Percentiles rank a stretch among this genome's conserved stretches.
phyloP scores from a whole-genome alignment of 2,329 filamentous ascomycete genomes.

The Xylariaceae sp. region DNA sequence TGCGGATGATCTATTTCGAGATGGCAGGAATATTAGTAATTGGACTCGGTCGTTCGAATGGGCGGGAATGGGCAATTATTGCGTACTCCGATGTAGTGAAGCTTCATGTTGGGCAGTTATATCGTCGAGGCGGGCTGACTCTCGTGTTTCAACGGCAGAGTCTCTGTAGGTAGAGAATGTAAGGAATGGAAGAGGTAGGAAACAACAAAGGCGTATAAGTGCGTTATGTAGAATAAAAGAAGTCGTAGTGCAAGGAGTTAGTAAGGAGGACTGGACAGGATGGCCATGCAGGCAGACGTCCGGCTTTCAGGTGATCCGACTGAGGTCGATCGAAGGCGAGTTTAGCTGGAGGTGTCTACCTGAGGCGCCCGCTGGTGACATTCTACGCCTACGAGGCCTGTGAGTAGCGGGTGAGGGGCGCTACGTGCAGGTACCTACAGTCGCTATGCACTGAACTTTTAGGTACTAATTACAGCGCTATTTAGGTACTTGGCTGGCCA shows the following conservation, averaged over 20 bases:
- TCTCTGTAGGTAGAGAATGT: not conserved
- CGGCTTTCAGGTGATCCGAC: not conserved
- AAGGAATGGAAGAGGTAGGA: not conserved
- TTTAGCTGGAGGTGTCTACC: no score
- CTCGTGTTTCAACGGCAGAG: not conserved
- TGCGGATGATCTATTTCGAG: constrained; percentile 65
- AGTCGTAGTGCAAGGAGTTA: not conserved
- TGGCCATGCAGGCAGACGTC: not conserved
- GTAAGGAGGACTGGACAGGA: constrained; percentile 2
- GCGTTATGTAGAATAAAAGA: not conserved
- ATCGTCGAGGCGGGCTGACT: not conserved
- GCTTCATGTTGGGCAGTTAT: constrained; percentile 61
- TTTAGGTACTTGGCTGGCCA: no score
- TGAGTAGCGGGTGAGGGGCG: not conserved
- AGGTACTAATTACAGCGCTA: no score
- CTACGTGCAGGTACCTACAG: not conserved
- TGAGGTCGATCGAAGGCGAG: not conserved
- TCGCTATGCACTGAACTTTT: not conserved
- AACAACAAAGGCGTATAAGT: not conserved
- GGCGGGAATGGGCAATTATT: constrained; percentile 24
- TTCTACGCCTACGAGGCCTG: not conserved
- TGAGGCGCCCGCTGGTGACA: not conserved
- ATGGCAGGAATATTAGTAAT: constrained; percentile 15
- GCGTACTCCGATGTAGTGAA: constrained; percentile 80
- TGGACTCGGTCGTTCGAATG: constrained; percentile 15